A percentile compares a stretch with the other conserved stretches of the same genome.
Evolutionary conservation across 441 rosid species (phyloP).

Genomic region (Brassica balearica): DNA sequence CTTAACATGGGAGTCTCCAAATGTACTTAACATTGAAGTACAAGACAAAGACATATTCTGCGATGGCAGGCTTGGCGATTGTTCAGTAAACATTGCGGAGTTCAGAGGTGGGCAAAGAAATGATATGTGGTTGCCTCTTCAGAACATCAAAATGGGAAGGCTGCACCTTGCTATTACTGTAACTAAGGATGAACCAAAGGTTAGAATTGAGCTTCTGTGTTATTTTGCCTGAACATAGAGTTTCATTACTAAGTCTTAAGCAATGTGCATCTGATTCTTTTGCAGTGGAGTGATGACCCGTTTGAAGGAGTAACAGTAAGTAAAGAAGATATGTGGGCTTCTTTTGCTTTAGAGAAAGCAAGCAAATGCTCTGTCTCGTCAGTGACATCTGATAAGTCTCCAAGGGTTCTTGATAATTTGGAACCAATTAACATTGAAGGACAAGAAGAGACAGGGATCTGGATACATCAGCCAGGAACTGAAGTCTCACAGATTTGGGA

Average conservation of each 20-base stretch:
- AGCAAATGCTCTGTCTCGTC: slow-evolving; percentile 60
- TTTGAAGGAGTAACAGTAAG: slow-evolving; percentile 48
- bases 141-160: slow-evolving; percentile 81
- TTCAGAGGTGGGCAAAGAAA: slow-evolving; percentile 74
- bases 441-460: slow-evolving; percentile 71
- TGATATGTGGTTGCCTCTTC: slow-evolving; percentile 87
- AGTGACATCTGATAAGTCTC: slow-evolving; percentile 54
- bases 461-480: slow-evolving; percentile 90
- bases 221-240: neutral
- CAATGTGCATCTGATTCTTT: slow-evolving; percentile 17
- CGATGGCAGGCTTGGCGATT: slow-evolving; percentile 87
- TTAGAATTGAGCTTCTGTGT: slow-evolving; percentile 32
- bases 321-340: slow-evolving; percentile 54
- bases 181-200: slow-evolving; percentile 60
- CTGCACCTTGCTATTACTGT: slow-evolving; percentile 84
- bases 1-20: slow-evolving; percentile 74
- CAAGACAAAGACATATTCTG: slow-evolving; percentile 80
- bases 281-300: slow-evolving; percentile 49
- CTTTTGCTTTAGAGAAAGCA: slow-evolving; percentile 47
- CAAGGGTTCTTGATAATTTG: slow-evolving; percentile 60
- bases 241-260: slow-evolving; percentile 17
- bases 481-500: slow-evolving; percentile 83
- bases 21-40: slow-evolving; percentile 73
- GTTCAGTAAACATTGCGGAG: slow-evolving; percentile 67
- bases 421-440: slow-evolving; percentile 89